phyloP scores from a whole-genome alignment of 805 yeast species.

The Suhomyces canberraensis region DNA sequence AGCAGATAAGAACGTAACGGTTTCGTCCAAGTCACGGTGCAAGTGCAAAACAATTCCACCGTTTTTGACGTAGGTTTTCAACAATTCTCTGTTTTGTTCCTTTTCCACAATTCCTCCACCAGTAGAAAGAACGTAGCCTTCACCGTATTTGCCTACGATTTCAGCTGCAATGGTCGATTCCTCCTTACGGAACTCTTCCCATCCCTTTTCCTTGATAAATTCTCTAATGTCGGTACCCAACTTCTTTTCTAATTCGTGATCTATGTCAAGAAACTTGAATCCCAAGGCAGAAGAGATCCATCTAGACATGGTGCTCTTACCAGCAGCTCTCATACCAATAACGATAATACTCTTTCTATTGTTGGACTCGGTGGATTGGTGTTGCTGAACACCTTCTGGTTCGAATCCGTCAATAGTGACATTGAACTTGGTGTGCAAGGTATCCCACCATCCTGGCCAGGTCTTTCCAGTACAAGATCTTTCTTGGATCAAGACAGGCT shows the following conservation, averaged over 20 bases:
- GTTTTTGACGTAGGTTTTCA: conserved; percentile 49
- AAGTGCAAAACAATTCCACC: conserved; percentile 87
- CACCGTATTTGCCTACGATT: conserved; percentile 36
- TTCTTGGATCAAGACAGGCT: conserved; percentile 72
- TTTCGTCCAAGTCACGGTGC: conserved; percentile 82
- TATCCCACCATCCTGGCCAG: conserved; percentile 99
- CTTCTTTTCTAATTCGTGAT: conserved; percentile 60
- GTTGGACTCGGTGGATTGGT: conserved; percentile 25
- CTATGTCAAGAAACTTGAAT: conserved; percentile 72
- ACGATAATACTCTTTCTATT: conserved; percentile 63
- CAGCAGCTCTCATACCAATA: conserved; percentile 98
- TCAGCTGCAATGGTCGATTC: conserved; percentile 60
- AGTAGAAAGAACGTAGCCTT: conserved; percentile 74
- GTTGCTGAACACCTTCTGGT: conserved; percentile 20
- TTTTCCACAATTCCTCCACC: conserved; percentile 97
- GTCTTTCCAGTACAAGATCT: conserved; percentile 94
- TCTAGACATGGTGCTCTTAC: conserved; percentile 81
- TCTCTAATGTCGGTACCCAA: conserved; percentile 52
- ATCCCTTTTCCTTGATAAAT: conserved; percentile 63
- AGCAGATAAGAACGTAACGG: conserved; percentile 65
- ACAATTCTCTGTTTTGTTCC: conserved; percentile 57
- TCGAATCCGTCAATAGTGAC: conserved; percentile 72
- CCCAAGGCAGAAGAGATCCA: conserved; percentile 74
- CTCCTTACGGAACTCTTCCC: conserved; percentile 79
- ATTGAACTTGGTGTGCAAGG: conserved; percentile 65